Percentiles rank a stretch among this genome's conserved stretches.
Evolutionary conservation across 2,329 filamentous ascomycete species (phyloP).

Genomic region (Penicillium decumbens): DNA sequence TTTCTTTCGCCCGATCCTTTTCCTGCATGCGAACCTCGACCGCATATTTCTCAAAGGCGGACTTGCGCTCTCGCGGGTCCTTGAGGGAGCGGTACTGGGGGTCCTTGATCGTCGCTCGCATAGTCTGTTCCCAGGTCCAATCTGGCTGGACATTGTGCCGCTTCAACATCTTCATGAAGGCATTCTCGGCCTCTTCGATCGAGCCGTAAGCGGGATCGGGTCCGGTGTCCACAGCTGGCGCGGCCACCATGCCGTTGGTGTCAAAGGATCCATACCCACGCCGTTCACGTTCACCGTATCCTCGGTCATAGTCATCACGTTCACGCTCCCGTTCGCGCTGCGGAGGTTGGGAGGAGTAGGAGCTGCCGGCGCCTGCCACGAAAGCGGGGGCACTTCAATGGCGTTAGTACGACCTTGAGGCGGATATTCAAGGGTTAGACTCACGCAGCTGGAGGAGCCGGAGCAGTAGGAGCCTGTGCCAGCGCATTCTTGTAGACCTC

Average conservation of each 20-base stretch:
- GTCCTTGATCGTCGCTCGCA: slow-evolving; percentile 81
- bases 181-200: slow-evolving; percentile 82
- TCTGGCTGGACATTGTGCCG: slow-evolving; percentile 82
- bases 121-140: slow-evolving; percentile 87
- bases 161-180: slow-evolving; percentile 85
- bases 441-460: slow-evolving; percentile 46
- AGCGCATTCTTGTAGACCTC: slow-evolving; percentile 72
- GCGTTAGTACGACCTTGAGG: slow-evolving; percentile 34
- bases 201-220: slow-evolving; percentile 73
- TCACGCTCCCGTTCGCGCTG: slow-evolving; percentile 45
- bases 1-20: slow-evolving; percentile 89
- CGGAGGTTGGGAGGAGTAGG: slow-evolving; percentile 38
- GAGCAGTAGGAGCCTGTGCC: slow-evolving; percentile 50
- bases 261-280: slow-evolving; percentile 45
- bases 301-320: slow-evolving; percentile 39
- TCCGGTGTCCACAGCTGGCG: slow-evolving; percentile 38
- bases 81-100: slow-evolving; percentile 89
- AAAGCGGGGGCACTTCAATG: slow-evolving; percentile 48
- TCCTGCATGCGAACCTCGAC: slow-evolving; percentile 85
- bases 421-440: slow-evolving; percentile 17
- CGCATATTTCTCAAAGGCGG: slow-evolving; percentile 92
- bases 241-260: slow-evolving; percentile 39
- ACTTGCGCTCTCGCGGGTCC: slow-evolving; percentile 83
- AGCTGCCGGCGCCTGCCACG: slow-evolving; percentile 56
- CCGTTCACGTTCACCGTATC: slow-evolving; percentile 30